phyloP scores from a whole-genome alignment of 2,329 filamentous ascomycete species.

The Aurifilum marmelostoma region DNA sequence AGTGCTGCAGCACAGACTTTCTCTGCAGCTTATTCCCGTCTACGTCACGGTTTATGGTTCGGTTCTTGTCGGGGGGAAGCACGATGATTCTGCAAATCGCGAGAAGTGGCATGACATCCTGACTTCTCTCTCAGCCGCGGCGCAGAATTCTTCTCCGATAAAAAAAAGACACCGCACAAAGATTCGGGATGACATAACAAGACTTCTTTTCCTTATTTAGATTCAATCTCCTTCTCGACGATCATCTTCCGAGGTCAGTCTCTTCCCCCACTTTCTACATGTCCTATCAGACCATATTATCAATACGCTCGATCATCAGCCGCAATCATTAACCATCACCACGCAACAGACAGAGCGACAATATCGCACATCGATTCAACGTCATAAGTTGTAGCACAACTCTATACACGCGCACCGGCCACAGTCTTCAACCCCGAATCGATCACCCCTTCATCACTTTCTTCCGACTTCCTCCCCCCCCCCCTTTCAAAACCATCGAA shows the following conservation, averaged over 20 bases:
- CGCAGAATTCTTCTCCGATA: neutral
- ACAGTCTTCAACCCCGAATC: too few species aligned
- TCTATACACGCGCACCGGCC: too few species aligned
- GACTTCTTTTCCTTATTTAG: neutral
- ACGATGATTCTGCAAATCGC: neutral
- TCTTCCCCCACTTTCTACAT: neutral
- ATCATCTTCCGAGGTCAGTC: neutral
- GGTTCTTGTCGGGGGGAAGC: neutral
- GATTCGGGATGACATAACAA: neutral
- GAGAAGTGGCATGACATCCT: neutral
- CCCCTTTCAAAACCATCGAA: too few species aligned
- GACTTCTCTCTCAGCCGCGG: too few species aligned
- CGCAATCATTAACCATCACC: neutral
- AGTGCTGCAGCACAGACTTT: neutral
- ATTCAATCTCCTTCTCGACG: neutral
- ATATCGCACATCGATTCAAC: neutral
- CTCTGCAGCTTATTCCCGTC: neutral
- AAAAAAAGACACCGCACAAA: neutral
- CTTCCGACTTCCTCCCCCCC: neutral
- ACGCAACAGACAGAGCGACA: neutral
- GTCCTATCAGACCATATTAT: neutral
- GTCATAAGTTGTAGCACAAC: too few species aligned
- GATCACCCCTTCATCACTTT: too few species aligned
- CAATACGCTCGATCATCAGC: neutral
- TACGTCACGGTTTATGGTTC: conserved; percentile 5